These are phyloP conservation scores for Melocanna baccifera DNA, from an alignment of 176 grass and related monocot species.

Conservation along the genomic window DNA sequence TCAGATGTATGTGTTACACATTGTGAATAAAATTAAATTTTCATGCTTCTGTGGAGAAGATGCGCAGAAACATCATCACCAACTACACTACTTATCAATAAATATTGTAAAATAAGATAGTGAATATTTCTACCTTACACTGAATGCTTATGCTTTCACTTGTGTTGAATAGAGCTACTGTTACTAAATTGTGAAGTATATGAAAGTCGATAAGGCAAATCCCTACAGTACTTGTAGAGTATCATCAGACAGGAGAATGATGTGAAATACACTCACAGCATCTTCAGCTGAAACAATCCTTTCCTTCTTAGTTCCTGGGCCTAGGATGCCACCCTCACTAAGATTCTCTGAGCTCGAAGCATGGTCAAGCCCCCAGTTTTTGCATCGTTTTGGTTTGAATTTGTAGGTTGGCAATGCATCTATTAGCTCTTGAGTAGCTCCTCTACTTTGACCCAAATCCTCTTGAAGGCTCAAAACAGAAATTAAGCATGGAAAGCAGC, in stretches of 20 bases:
- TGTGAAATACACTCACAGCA: conserved; percentile 67
- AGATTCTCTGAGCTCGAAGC: conserved; percentile 50
- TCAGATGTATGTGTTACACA: not conserved
- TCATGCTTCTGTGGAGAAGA: not conserved
- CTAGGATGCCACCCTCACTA: conserved; percentile 76
- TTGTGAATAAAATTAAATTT: conserved; percentile 1
- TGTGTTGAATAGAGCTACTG: not conserved
- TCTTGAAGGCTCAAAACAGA: conserved; percentile 84
- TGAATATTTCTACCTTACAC: not conserved
- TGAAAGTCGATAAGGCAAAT: conserved; percentile 2
- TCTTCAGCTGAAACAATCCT: conserved; percentile 85
- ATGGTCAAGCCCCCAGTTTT: conserved; percentile 59
- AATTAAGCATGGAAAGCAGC: conserved; percentile 95
- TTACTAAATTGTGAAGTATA: not conserved
- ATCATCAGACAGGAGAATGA: conserved; percentile 6
- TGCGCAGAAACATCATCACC: conserved; percentile 11
- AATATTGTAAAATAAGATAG: not conserved
- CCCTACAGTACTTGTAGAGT: not conserved
- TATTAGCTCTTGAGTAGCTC: conserved; percentile 81
- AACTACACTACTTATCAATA: not conserved
- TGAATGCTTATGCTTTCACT: not conserved
- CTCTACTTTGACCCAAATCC: conserved; percentile 70
- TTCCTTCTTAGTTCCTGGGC: conserved; percentile 81
- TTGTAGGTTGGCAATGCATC: conserved; percentile 80
- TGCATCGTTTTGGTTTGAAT: conserved; percentile 80